These are phyloP conservation scores for Dactylorhiza incarnata DNA, from an alignment of 106 monocot species.

Conservation along the genomic window DNA sequence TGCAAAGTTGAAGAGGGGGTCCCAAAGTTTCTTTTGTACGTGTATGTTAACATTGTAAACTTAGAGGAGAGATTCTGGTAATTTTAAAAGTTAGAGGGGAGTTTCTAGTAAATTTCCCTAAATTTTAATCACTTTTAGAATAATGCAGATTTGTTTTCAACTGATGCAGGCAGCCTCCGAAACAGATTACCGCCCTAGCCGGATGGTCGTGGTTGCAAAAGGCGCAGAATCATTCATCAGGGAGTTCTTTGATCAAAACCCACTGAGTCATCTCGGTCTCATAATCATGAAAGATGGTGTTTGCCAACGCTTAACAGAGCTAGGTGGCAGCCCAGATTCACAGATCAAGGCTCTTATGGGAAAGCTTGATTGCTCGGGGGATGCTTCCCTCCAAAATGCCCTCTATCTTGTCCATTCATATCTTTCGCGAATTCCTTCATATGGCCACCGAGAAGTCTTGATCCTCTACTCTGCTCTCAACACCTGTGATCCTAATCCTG, in stretches of 20 bases:
- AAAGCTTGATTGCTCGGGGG: constrained; percentile 92
- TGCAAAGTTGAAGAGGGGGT: too few species aligned
- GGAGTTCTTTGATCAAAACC: constrained; percentile 98
- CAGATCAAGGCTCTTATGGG: constrained; percentile 92
- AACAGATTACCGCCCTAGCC: constrained; percentile 80
- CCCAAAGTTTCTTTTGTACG: too few species aligned
- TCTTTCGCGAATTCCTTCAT: constrained; percentile 68
- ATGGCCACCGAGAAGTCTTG: constrained; percentile 94
- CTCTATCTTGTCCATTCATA: constrained; percentile 83
- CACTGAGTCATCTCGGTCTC: constrained; percentile 82
- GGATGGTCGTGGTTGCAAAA: constrained; percentile 83
- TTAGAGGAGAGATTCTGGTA: too few species aligned
- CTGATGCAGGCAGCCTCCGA: constrained; percentile 79
- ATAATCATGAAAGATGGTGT: constrained; percentile 89
- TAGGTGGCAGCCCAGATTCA: constrained; percentile 89
- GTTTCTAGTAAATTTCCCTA: too few species aligned
- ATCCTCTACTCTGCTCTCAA: constrained; percentile 87
- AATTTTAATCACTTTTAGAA: neutral
- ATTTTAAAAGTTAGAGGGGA: too few species aligned
- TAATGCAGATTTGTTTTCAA: neutral
- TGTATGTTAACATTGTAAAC: too few species aligned
- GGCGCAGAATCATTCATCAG: constrained; percentile 67
- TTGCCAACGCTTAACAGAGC: constrained; percentile 75
- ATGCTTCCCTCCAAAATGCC: constrained; percentile 89
- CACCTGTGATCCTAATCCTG: constrained; percentile 92